These are phyloP conservation scores for Ampelocalamus luodianensis DNA, from an alignment of 176 grass and related monocot species.

Conservation along the genomic window DNA sequence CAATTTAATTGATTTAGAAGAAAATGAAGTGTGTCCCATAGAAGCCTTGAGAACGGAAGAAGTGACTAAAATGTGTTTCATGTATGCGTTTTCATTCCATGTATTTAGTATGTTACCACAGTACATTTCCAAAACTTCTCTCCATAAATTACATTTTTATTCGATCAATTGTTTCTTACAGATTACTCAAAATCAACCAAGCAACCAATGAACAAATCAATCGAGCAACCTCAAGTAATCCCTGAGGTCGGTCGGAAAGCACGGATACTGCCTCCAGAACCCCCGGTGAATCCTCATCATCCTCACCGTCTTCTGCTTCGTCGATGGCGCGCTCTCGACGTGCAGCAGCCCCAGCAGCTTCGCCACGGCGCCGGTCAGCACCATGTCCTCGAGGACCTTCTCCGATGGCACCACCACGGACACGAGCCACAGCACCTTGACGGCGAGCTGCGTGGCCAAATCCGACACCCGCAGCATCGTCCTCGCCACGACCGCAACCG, in stretches of 20 bases:
- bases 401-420: constrained; percentile 58
- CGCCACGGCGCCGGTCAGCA: constrained; percentile 63
- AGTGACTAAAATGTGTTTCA: no score
- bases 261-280: constrained; percentile 71
- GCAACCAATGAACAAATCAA: constrained; percentile 39
- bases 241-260: constrained; percentile 68
- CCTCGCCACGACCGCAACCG: constrained; percentile 63
- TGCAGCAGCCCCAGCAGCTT: constrained; percentile 79
- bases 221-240: constrained; percentile 54
- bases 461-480: constrained; percentile 78
- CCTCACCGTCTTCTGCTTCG: constrained; percentile 71
- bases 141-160: constrained; percentile 20
- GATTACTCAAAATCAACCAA: not conserved
- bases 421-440: constrained; percentile 77
- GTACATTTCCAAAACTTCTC: constrained; percentile 2
- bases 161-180: constrained; percentile 12
- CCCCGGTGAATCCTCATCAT: constrained; percentile 64
- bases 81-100: not conserved
- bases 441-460: constrained; percentile 67
- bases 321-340: constrained; percentile 56
- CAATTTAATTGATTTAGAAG: not conserved
- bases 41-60: not conserved
- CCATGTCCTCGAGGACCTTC: constrained; percentile 76
- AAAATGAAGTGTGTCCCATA: not conserved
- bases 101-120: not conserved